Evolutionary conservation across 305 asterid genomes (phyloP).

Genomic region (Solanum hybrid): DNA sequence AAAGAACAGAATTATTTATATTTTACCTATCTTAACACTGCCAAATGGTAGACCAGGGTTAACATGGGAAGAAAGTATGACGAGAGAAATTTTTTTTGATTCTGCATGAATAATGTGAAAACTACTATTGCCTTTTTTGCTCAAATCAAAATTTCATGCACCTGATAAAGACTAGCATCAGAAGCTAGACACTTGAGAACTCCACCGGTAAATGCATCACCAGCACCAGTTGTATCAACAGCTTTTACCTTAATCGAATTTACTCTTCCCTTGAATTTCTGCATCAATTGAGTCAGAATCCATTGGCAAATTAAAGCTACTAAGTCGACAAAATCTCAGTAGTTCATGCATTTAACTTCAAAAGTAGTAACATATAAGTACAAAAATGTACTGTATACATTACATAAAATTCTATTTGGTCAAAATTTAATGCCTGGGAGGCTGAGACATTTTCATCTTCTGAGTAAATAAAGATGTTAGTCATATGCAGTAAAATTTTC

Average conservation of each 20-base stretch:
- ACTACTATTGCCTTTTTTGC: background rate
- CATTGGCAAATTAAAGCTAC: background rate
- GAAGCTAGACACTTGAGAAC: conserved; percentile 49
- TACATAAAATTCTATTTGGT: background rate
- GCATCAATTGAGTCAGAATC: conserved; percentile 3
- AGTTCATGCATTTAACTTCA: background rate
- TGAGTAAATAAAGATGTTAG: background rate
- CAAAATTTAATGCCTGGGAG: background rate
- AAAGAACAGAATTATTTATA: background rate
- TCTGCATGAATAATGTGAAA: background rate
- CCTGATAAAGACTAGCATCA: conserved; percentile 51
- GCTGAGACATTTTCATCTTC: background rate
- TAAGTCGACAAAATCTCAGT: background rate
- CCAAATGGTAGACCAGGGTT: background rate
- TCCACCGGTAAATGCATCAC: conserved; percentile 90
- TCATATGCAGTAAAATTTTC: background rate
- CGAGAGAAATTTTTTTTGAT: background rate
- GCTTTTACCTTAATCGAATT: conserved; percentile 48
- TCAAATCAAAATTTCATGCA: conserved; percentile 15
- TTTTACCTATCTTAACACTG: background rate
- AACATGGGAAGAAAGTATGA: background rate
- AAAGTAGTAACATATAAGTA: background rate
- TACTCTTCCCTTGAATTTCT: conserved; percentile 86
- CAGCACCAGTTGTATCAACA: conserved; percentile 92
- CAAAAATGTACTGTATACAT: background rate